A percentile compares a stretch with the other conserved stretches of the same genome.
These are phyloP conservation scores for Didymella pomorum DNA, from an alignment of 2,329 filamentous ascomycete species.

Conservation along the genomic window DNA sequence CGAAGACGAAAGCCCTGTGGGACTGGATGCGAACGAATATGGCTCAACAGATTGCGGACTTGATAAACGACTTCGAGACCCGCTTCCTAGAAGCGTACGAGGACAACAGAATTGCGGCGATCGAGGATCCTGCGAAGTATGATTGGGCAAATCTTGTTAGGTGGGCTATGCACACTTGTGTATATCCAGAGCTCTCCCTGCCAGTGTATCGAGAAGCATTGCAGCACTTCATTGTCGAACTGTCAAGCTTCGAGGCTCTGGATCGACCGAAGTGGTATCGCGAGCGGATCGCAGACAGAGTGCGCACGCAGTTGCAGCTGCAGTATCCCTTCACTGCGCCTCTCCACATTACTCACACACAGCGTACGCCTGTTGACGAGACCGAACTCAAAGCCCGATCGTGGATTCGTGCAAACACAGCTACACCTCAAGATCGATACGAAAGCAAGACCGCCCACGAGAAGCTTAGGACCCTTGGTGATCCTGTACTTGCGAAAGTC, in stretches of 20 bases:
- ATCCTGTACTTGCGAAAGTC: conserved; percentile 53
- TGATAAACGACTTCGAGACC: conserved; percentile 70
- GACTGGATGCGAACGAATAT: conserved; percentile 45
- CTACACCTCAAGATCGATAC: conserved; percentile 53
- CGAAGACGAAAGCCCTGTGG: conserved; percentile 51
- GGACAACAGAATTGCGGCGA: conserved; percentile 64
- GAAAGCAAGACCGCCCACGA: conserved; percentile 49
- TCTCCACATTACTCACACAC: conserved; percentile 26
- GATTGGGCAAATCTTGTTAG: conserved; percentile 72
- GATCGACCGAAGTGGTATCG: conserved; percentile 40
- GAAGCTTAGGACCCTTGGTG: conserved; percentile 50
- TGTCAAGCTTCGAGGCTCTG: conserved; percentile 40
- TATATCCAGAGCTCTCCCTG: conserved; percentile 38
- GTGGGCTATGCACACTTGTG: conserved; percentile 66
- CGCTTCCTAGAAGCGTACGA: conserved; percentile 73
- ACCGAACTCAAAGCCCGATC: conserved; percentile 49
- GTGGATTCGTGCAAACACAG: conserved; percentile 57
- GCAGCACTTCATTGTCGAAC: conserved; percentile 34
- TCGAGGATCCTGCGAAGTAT: conserved; percentile 69
- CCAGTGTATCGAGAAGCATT: conserved; percentile 33
- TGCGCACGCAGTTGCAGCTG: conserved; percentile 37
- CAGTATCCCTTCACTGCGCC: conserved; percentile 36
- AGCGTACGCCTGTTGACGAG: conserved; percentile 12
- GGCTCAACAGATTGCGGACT: conserved; percentile 59
- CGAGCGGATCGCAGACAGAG: conserved; percentile 33